Evolutionary conservation across 306 rosid species (phyloP).

Genomic region (Dryas alaskensis): DNA sequence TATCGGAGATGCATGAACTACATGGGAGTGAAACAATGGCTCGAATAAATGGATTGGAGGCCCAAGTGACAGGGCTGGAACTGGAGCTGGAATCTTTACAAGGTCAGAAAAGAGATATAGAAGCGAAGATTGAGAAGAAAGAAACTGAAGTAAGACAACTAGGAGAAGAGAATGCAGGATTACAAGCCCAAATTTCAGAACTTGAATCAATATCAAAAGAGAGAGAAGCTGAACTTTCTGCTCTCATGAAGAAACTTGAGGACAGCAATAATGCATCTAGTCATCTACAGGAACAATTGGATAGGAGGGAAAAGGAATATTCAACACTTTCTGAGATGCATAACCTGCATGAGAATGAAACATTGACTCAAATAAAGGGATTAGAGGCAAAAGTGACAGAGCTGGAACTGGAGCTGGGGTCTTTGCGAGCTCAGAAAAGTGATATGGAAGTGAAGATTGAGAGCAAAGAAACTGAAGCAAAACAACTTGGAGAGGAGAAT

Average conservation of each 20-base stretch:
- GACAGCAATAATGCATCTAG: slow-evolving; percentile 30
- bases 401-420: slow-evolving; percentile 46
- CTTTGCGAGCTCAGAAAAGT: slow-evolving; percentile 43
- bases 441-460: slow-evolving; percentile 45
- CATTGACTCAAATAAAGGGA: slow-evolving; percentile 40
- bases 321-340: slow-evolving; percentile 51
- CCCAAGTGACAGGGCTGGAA: slow-evolving; percentile 37
- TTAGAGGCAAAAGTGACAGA: slow-evolving; percentile 28
- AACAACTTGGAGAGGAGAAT: slow-evolving; percentile 47
- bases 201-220: slow-evolving; percentile 47
- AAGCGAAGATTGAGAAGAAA: slow-evolving; percentile 43
- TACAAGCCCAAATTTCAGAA: slow-evolving; percentile 51
- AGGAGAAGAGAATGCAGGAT: slow-evolving; percentile 42
- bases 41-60: slow-evolving; percentile 44
- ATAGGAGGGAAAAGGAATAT: slow-evolving; percentile 49
- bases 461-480: slow-evolving; percentile 41
- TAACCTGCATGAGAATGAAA: slow-evolving; percentile 44
- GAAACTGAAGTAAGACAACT: slow-evolving; percentile 45
- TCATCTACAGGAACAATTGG: slow-evolving; percentile 48
- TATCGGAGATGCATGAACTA: slow-evolving; percentile 51
- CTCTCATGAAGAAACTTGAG: slow-evolving; percentile 43
- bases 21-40: slow-evolving; percentile 42
- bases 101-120: slow-evolving; percentile 45
- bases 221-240: slow-evolving; percentile 50
- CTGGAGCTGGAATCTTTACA: slow-evolving; percentile 42